Conservation (phyloP, 345 rosid genomes). For the Noccaea bulbosa region DNA sequence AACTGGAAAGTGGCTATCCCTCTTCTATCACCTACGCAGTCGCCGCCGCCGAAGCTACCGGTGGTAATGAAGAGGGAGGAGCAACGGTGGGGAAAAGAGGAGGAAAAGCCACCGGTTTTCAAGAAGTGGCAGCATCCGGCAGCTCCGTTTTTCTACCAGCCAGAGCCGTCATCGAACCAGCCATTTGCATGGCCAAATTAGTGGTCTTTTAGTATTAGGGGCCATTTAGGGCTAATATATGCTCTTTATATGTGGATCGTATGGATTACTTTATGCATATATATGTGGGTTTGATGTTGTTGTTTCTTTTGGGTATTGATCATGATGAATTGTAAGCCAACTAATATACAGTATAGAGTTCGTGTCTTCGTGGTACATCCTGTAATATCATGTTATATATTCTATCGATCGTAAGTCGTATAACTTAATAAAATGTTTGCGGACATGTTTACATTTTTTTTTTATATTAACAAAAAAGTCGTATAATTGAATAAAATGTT, state of each 20-base stretch:
- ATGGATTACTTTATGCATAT: not conserved
- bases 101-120: slow-evolving; percentile 51
- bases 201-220: slow-evolving; percentile 21
- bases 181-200: slow-evolving; percentile 54
- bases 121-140: slow-evolving; percentile 98
- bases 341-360: not conserved
- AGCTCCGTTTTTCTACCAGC: slow-evolving; percentile 71
- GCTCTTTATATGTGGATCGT: slow-evolving; percentile 10
- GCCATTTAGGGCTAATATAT: slow-evolving; percentile 3
- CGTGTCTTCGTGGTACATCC: not conserved
- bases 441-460: too few relatives aligned
- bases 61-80: slow-evolving; percentile 34
- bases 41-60: slow-evolving; percentile 59
- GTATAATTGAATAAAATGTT: not conserved
- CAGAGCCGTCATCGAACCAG: slow-evolving; percentile 48
- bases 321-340: slow-evolving; percentile 1
- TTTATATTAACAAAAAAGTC: too few relatives aligned
- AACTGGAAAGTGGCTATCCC: slow-evolving; percentile 91
- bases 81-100: slow-evolving; percentile 44
- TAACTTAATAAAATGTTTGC: not conserved
- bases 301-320: not conserved
- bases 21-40: slow-evolving; percentile 76
- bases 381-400: not conserved
- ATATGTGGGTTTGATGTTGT: slow-evolving; percentile 1
- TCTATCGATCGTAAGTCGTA: not conserved